Percentiles rank a stretch among this genome's conserved stretches.
Conservation (phyloP, 768 basidiomycete genomes). For the Termitomyces sp. region DNA sequence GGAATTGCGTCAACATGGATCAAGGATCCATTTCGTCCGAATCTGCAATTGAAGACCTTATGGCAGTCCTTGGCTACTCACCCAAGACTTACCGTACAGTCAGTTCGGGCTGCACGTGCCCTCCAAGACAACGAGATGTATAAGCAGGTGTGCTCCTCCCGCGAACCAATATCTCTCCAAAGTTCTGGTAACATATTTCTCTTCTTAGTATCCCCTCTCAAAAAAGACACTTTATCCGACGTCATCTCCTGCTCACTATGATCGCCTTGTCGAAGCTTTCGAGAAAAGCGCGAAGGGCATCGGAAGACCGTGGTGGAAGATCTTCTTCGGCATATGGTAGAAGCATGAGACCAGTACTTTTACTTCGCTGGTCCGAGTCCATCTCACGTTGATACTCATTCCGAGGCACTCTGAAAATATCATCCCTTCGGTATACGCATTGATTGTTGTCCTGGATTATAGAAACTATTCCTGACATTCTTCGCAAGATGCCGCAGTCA, state of each 20-base stretch:
- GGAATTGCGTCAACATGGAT: slow-evolving; percentile 62
- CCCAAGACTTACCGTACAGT: slow-evolving; percentile 59
- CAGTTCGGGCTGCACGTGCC: slow-evolving; percentile 56
- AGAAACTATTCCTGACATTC: slow-evolving; percentile 1
- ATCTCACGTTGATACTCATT: background rate
- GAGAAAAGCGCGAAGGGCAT: slow-evolving; percentile 78
- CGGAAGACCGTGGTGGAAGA: slow-evolving; percentile 78
- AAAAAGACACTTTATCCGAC: slow-evolving; percentile 61
- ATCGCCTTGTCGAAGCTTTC: slow-evolving; percentile 67
- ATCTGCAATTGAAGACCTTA: slow-evolving; percentile 67
- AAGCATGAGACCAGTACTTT: background rate
- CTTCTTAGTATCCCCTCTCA: slow-evolving; percentile 60
- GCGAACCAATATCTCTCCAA: slow-evolving; percentile 19
- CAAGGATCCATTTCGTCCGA: slow-evolving; percentile 72
- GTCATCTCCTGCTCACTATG: slow-evolving; percentile 71
- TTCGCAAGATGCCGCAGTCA: slow-evolving; percentile 12
- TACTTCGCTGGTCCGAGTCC: background rate
- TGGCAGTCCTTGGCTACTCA: slow-evolving; percentile 63
- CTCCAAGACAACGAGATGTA: slow-evolving; percentile 52
- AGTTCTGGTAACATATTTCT: slow-evolving; percentile 13
- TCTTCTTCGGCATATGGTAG: slow-evolving; percentile 77
- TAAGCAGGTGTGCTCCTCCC: slow-evolving; percentile 50
- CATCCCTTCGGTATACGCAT: background rate
- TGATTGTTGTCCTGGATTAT: background rate
- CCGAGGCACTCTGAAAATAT: background rate